These are phyloP conservation scores for Trebouxia sp. DNA, from an alignment of 139 green algal genomes.

Conservation along the genomic window DNA sequence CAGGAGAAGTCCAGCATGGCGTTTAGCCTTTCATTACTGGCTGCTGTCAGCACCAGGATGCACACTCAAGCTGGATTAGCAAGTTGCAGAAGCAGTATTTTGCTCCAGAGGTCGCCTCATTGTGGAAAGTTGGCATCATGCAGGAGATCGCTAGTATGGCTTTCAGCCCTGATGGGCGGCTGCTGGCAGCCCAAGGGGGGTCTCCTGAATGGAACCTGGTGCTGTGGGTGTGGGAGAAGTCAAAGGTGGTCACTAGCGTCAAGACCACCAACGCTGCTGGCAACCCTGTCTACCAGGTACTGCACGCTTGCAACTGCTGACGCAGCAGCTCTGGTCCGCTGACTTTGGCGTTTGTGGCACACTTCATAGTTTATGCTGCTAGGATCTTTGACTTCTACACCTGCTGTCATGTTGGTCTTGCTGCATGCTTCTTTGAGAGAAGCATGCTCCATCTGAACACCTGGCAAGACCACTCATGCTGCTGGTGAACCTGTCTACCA, in stretches of 20 bases:
- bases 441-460: too few species aligned
- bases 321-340: too few species aligned
- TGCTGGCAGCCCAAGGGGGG: slow-evolving; percentile 79
- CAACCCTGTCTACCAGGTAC: slow-evolving; percentile 44
- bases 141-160: slow-evolving; percentile 87
- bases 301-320: background rate
- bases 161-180: slow-evolving; percentile 83
- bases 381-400: too few species aligned
- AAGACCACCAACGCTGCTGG: slow-evolving; percentile 40
- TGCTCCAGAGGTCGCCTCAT: background rate
- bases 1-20: background rate
- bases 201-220: slow-evolving; percentile 87
- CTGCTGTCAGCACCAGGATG: background rate
- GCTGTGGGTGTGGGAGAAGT: slow-evolving; percentile 91
- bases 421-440: too few species aligned
- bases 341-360: too few species aligned
- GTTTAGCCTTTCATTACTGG: too few species aligned
- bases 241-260: slow-evolving; percentile 66
- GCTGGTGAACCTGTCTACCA: too few species aligned
- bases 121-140: background rate
- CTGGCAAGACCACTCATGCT: too few species aligned
- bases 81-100: background rate
- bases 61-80: background rate
- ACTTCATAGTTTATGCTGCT: too few species aligned
- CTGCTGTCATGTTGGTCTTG: too few species aligned